phyloP scores from a whole-genome alignment of 768 basidiomycete genomes.

The Leccinum ochraceum region DNA sequence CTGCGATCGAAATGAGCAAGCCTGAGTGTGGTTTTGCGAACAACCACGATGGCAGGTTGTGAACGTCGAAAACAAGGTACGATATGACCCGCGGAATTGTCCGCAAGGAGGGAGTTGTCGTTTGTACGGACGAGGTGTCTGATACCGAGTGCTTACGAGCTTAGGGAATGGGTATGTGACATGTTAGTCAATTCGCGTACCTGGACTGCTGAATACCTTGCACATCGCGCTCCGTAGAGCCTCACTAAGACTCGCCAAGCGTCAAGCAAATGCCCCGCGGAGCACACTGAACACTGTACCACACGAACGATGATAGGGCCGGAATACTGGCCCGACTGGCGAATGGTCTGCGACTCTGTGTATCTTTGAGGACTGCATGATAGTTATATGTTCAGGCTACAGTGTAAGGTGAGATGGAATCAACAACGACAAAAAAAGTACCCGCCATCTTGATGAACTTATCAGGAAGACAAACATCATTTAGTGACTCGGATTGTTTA shows the following conservation, averaged over 20 bases:
- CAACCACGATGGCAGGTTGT: too few relatives aligned
- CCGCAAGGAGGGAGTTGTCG: neutral
- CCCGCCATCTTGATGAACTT: neutral
- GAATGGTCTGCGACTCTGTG: neutral
- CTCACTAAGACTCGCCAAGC: too few relatives aligned
- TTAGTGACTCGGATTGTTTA: too few relatives aligned
- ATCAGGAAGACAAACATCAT: neutral
- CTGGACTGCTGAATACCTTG: too few relatives aligned
- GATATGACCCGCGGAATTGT: neutral
- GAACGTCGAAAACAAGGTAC: neutral
- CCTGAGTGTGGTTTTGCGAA: too few relatives aligned
- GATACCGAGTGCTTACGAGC: neutral
- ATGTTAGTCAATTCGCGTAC: neutral
- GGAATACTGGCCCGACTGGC: neutral
- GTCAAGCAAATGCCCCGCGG: too few relatives aligned
- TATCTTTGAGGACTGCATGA: neutral
- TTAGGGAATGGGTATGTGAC: neutral
- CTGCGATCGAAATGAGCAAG: too few relatives aligned
- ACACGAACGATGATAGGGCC: neutral
- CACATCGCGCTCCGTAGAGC: too few relatives aligned
- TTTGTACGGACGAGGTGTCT: neutral
- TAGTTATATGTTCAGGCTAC: neutral
- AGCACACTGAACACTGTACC: too few relatives aligned
- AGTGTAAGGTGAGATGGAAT: neutral
- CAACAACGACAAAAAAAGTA: neutral